phyloP scores from a whole-genome alignment of 352 stramenopile genomes.

The Pythium aphanidermatum region DNA sequence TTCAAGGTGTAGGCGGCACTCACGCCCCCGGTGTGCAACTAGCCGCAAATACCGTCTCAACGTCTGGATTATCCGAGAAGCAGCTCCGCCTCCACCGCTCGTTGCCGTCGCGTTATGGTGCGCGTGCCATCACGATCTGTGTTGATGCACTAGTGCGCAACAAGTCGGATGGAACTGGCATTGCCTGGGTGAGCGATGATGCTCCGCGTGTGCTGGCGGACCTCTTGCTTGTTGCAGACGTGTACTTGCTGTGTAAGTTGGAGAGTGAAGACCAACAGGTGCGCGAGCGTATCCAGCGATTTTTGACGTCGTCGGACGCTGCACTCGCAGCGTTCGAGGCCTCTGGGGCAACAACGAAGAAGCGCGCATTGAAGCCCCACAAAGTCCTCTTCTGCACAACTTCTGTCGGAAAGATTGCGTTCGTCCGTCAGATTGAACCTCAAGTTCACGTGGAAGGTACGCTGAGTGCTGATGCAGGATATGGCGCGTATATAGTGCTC shows the following conservation, averaged over 20 bases:
- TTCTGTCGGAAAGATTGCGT: slow-evolving; percentile 67
- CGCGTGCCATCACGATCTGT: slow-evolving; percentile 64
- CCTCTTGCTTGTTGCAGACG: slow-evolving; percentile 49
- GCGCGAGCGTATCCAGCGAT: slow-evolving; percentile 42
- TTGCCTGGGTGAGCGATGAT: slow-evolving; percentile 46
- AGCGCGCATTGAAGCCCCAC: slow-evolving; percentile 42
- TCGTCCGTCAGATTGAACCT: slow-evolving; percentile 84
- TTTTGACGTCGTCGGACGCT: slow-evolving; percentile 29
- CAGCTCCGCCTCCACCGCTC: slow-evolving; percentile 52
- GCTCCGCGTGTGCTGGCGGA: slow-evolving; percentile 43
- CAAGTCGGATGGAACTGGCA: slow-evolving; percentile 18
- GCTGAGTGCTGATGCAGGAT: slow-evolving; percentile 1
- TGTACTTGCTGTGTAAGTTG: slow-evolving; percentile 60
- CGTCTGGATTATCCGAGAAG: slow-evolving; percentile 32
- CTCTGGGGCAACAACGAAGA: slow-evolving; percentile 16
- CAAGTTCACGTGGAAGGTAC: slow-evolving; percentile 79
- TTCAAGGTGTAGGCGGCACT: neutral
- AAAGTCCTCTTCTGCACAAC: slow-evolving; percentile 83
- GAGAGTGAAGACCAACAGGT: slow-evolving; percentile 19
- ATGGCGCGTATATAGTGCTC: no score
- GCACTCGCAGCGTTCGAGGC: slow-evolving; percentile 22
- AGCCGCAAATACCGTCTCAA: slow-evolving; percentile 28
- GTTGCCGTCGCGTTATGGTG: slow-evolving; percentile 55
- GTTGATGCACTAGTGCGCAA: slow-evolving; percentile 36
- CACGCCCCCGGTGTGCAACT: slow-evolving; percentile 6